Evolutionary conservation across 1,139 yeast species (phyloP), one percentile per base, ranked within the genome.

Genomic region (Hemisphaericaspora xylofermentans): DNA sequence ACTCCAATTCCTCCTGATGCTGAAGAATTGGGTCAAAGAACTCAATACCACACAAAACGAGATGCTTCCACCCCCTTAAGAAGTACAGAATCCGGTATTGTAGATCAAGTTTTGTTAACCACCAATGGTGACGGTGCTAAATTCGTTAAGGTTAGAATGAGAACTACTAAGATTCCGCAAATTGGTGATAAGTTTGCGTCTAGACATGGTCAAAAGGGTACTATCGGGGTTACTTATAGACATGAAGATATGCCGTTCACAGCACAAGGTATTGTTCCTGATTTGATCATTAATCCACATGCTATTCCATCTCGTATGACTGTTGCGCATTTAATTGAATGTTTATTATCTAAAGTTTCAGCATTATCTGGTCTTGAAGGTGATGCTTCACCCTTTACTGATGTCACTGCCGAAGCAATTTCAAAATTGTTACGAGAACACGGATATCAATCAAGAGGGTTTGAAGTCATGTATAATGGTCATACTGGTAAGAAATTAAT

Each of bases 251-350:
- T 93, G 98, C 99, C 98, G 25, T 93, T 94, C 64, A 84, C 95
- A n/a, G 76, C 88, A 2, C 94, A 93, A 66, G 99, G 99, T 63
- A 69, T 91, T 60, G 97, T 91, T 27, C 99, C 99, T 4, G 99
- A 93, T 71, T 77, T 93, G 62, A 88, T 93, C 57, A 93, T 93
- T 64, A 93, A 93, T 64, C 99, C 99, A 0, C 99, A 93, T 68
- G 98, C 98, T 60, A 93, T 93, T 78, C 99, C 99, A 54, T 93
- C 98, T 44, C 97, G 99, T 78, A 93, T 93, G 99, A 93, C 99
- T 38, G 98, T 93, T 47, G 99, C 98, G 43, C 98, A 94, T 76
- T 85, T 93, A 73, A 93, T 93, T 67, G 99, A 93, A 71, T 94
- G 98, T 83, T 74, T 93, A 61, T 75, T 94, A 56, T 86, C 96